Conservation (phyloP, 2,329 filamentous ascomycete genomes). For the Stagonosporopsis vannaccii region DNA sequence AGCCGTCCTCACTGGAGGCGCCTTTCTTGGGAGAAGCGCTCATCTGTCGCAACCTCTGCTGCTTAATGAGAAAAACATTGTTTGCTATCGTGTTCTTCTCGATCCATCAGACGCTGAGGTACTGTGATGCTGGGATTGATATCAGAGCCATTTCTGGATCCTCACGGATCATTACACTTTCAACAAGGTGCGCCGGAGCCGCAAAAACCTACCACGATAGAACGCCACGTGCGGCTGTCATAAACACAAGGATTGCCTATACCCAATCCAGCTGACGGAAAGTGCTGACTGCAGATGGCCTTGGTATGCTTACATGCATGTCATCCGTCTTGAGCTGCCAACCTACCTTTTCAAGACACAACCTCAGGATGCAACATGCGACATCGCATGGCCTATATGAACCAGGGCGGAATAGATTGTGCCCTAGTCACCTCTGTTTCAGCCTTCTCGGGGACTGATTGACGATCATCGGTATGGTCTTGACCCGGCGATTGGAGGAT, state of each 20-base stretch:
- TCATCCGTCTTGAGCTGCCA: not conserved
- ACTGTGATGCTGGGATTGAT: not conserved
- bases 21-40: not conserved
- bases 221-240: conserved; percentile 1
- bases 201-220: not conserved
- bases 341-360: not conserved
- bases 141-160: not conserved
- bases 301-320: conserved; percentile 10
- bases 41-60: not conserved
- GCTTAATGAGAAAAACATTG: not conserved
- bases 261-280: not conserved
- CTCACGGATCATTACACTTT: not conserved
- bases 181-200: not conserved
- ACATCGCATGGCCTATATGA: not conserved
- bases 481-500: conserved; percentile 30
- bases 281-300: not conserved
- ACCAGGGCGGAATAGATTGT: conserved; percentile 19
- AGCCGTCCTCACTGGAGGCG: not conserved
- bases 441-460: conserved; percentile 10
- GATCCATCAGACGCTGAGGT: not conserved
- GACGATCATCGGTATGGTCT: conserved; percentile 23
- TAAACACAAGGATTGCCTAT: not conserved
- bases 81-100: not conserved
- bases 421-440: not conserved
- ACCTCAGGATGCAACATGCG: conserved; percentile 25